Evolutionary conservation across 2,329 filamentous ascomycete species (phyloP), one percentile per base, ranked within the genome.

Genomic region (Beauveria caledonica): DNA sequence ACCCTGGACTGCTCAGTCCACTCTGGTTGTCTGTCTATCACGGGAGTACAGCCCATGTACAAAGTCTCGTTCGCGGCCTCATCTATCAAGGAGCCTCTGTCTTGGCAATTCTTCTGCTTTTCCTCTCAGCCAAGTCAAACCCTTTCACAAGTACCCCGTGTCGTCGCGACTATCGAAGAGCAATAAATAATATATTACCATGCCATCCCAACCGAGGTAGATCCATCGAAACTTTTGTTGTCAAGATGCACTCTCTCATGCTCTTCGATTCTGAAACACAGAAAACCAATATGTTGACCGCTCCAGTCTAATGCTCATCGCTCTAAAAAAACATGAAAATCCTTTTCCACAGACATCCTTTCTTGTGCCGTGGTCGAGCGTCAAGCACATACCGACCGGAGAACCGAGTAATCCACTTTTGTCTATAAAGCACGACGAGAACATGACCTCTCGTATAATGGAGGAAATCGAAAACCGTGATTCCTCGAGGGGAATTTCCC

Each of bases 361-460:
- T 53, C 61, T 62, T 56, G 60, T 68, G 71, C 67, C 66, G 66
- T 66, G 61, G 63, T 51, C 64, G 67, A 70, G 69, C 67, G 68
- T 67, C 66, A 68, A 73, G 73, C 72, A 68, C 68, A 59, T 70
- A 63, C 65, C 63, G 72, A 78, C 78, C 74, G 79, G 77, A 82
- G 75, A 81, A 80, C 79, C 76, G 81, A 84, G 80, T 82, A 83
- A 83, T 82, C 81, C 80, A 80, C 80, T 84, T 85, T 84, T 84
- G 79, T 85, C 82, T 85, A 85, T 81, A 76, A 73, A 66, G 71
- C 70, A 74, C 73, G 74, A 73, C 73, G 74, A 76, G 73, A 72
- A 70, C 74, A 76, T 73, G 73, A 76, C 72, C 71, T 76, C 72
- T 76, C 73, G 73, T 68, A 71, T 73, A 75, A 73, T 68, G 67